Percentiles rank a stretch among this genome's conserved stretches.
Evolutionary conservation across 106 monocot species (phyloP).

Genomic region (Dendrobium nobile): DNA sequence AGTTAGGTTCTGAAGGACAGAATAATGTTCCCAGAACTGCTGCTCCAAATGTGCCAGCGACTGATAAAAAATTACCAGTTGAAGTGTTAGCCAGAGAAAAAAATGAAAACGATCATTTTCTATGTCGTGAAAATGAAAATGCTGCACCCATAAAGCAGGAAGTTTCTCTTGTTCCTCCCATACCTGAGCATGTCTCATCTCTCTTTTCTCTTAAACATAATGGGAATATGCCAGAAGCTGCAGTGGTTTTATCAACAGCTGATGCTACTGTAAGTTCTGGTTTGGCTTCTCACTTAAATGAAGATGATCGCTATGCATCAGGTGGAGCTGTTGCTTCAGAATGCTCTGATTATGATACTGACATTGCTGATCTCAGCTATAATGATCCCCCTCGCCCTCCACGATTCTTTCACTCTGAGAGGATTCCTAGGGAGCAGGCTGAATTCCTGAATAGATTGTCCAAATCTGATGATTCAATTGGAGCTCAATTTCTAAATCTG

Average conservation of each 20-base stretch:
- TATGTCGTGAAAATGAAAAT: slow-evolving; percentile 20
- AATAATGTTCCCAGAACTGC: slow-evolving; percentile 9
- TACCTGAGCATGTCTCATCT: slow-evolving; percentile 22
- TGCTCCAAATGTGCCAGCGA: slow-evolving; percentile 11
- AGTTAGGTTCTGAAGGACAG: slow-evolving; percentile 17
- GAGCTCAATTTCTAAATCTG: slow-evolving; percentile 56
- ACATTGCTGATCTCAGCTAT: slow-evolving; percentile 31
- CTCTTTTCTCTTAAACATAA: slow-evolving; percentile 19
- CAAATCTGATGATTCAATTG: slow-evolving; percentile 83
- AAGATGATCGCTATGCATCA: slow-evolving; percentile 47
- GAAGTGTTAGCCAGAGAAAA: slow-evolving; percentile 17
- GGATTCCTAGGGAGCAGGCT: slow-evolving; percentile 65
- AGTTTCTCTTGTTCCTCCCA: slow-evolving; percentile 23
- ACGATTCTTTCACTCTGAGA: slow-evolving; percentile 80
- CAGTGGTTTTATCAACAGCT: slow-evolving; percentile 7
- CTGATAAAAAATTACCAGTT: slow-evolving; percentile 19
- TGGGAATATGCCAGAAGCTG: slow-evolving; percentile 23
- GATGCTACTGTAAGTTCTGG: slow-evolving; percentile 21
- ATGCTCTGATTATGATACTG: slow-evolving; percentile 55
- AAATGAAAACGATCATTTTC: slow-evolving; percentile 29
- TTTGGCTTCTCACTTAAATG: slow-evolving; percentile 33
- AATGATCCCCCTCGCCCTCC: slow-evolving; percentile 34
- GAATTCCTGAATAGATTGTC: slow-evolving; percentile 66
- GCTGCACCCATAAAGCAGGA: slow-evolving; percentile 13
- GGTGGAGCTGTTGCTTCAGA: slow-evolving; percentile 43